Base-by-base conservation (phyloP, 2,329 filamentous ascomycete genomes). In the Leptographium lundbergii region DNA sequence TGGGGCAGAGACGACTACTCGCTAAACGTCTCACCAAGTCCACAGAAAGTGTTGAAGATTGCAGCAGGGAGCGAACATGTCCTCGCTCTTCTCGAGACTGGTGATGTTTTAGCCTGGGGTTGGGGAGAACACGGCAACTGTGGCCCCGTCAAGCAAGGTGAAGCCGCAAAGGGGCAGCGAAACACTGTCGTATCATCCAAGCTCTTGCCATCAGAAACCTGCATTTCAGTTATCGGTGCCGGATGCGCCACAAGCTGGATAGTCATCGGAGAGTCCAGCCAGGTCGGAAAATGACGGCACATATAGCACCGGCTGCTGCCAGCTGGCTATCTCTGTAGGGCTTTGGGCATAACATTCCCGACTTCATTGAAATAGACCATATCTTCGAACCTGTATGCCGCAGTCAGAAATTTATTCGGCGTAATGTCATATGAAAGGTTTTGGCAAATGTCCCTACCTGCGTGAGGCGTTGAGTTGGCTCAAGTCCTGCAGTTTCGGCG, bases 111-210 rank as follows among this genome's bases (percentile, higher is more conserved):
- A 55, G 82, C 89, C 1, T 97, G 92, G 90, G 94, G 94, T 24
- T 99, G 94, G 94, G 91, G 91, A 2, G 92, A 97, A 72, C 94
- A 99, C 73, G 94, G 94, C 1, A 99, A 99, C 69, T 99, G 94
- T 70, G 94, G 94, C 3, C 81, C 48, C 4, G 42, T 48, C 25
- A 63, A 61, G 24, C 27, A 75, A 80, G 14, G 81, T 84, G 62
- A 79, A 62, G 84, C 88, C 70, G 84, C 91, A 53, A 86, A 85
- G 63, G 86, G 81, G 11, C 77, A 77, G 61, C 89, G 81, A 77
- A 91, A 86, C 67, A 73, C 81, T 60, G 81, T 95, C 67, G 78
- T 79, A 25, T 80, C 83, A 53, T 74, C 76, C 57, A 78, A 77
- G 63, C 77, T 78, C 67, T 72, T 84, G 47, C 77, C 78, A 19